These are phyloP conservation scores for Solanum sejunctum DNA, from an alignment of 257 asterid genomes.

Conservation along the genomic window DNA sequence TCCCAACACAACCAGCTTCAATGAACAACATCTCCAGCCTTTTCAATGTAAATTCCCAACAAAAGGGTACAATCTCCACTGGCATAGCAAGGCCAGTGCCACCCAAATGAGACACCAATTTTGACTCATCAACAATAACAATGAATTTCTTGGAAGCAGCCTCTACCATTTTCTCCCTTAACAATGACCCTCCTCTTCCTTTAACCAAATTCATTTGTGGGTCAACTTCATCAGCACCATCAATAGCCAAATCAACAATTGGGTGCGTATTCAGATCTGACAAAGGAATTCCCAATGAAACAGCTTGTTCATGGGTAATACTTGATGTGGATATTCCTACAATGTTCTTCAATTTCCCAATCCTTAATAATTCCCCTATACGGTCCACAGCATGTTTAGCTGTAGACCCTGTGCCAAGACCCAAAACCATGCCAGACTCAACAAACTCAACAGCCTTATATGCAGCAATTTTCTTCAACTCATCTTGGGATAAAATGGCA, in stretches of 20 bases:
- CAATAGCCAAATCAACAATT: slow-evolving; percentile 25
- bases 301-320: slow-evolving; percentile 20
- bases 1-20: slow-evolving; percentile 29
- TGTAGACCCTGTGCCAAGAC: slow-evolving; percentile 38
- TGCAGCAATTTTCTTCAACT: slow-evolving; percentile 30
- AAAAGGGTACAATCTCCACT: slow-evolving; percentile 32
- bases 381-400: slow-evolving; percentile 30
- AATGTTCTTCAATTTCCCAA: slow-evolving; percentile 18
- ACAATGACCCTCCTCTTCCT: slow-evolving; percentile 34
- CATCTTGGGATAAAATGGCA: slow-evolving; percentile 18
- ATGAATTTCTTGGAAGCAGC: slow-evolving; percentile 22
- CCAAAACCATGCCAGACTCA: slow-evolving; percentile 32
- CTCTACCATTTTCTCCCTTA: slow-evolving; percentile 37
- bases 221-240: slow-evolving; percentile 42
- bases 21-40: slow-evolving; percentile 33
- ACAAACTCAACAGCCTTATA: slow-evolving; percentile 33
- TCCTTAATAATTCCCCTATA: slow-evolving; percentile 18
- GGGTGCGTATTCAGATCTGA: slow-evolving; percentile 23
- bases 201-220: slow-evolving; percentile 31
- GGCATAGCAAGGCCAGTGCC: slow-evolving; percentile 36
- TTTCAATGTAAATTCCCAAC: slow-evolving; percentile 20
- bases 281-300: slow-evolving; percentile 17
- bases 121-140: slow-evolving; percentile 34
- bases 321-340: slow-evolving; percentile 35
- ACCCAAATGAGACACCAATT: slow-evolving; percentile 22